Evolutionary conservation across 257 asterid species (phyloP), one percentile per base, ranked within the genome.

Genomic region (Penstemon newberryi): DNA sequence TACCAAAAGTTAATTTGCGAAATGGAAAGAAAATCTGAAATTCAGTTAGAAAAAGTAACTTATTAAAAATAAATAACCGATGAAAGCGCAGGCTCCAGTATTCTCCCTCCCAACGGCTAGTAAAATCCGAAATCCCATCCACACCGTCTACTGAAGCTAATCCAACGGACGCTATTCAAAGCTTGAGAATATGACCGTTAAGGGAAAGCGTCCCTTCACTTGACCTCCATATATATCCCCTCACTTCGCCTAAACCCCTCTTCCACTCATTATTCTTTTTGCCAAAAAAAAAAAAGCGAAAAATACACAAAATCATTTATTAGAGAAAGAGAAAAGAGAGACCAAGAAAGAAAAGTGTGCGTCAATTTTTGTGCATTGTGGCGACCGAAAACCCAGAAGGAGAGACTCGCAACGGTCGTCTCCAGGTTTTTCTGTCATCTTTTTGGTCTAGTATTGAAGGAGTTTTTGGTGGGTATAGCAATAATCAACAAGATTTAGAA

Each of bases 351-450:
- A 37, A 36, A 50, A 65, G 18, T 13, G 54, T 19, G 42, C 18
- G 3, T 5, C 9, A 7, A 8, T 4, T 8, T 44, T 36, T 15
- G 54, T 62, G 73, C 78, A 87, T 52, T 13, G 96, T 89, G 96
- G 96, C 92, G 87, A 79, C 85, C 64, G 79, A 72, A 61, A 75
- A 73, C 62, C 61, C 63, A 25, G 80, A 72, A 77, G 87, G 84
- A 73, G 90, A 78, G 89, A 74, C 84, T 79, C 83, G 73, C 54
- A 81, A 82, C 71, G 86, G 95, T 76, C 89, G 92, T 82, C 90
- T 90, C 84, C 89, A 76, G 50, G 79, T 79, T 78, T 79, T 90
- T 69, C 65, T 89, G 7, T 84, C 92, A 8, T 82, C 93, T 49
- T 71, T 89, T 56, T 84, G 85, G 80, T 58, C 87, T 1, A 89